Evolutionary conservation across 441 rosid genomes (phyloP).

Genomic region (Erysimum cheiri): DNA sequence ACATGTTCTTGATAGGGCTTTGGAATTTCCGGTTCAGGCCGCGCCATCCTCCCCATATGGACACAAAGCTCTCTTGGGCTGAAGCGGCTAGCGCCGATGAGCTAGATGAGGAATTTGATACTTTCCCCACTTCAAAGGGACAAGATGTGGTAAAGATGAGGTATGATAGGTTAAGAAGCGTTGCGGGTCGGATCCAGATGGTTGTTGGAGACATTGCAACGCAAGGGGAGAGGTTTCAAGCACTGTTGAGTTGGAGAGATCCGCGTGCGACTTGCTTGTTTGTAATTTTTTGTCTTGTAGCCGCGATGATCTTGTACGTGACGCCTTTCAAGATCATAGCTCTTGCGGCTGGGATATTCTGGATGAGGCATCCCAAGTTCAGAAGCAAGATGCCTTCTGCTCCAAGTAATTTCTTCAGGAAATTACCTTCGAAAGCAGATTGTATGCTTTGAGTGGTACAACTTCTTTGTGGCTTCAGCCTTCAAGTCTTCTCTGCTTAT

Average conservation of each 20-base stretch:
- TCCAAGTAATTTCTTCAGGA: conserved; percentile 70
- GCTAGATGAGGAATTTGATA: conserved; percentile 68
- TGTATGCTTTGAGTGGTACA: conserved; percentile 61
- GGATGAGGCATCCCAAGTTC: conserved; percentile 72
- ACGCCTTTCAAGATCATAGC: conserved; percentile 66
- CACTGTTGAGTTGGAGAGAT: conserved; percentile 69
- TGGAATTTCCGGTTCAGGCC: conserved; percentile 65
- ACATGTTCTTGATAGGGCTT: conserved; percentile 69
- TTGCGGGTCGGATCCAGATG: conserved; percentile 71
- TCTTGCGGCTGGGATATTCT: conserved; percentile 54
- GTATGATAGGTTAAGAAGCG: conserved; percentile 70
- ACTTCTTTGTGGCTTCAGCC: neutral
- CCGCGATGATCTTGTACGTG: conserved; percentile 58
- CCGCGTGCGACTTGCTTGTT: conserved; percentile 66
- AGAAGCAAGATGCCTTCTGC: conserved; percentile 67
- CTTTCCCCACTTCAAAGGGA: conserved; percentile 63
- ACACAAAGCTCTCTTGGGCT: conserved; percentile 69
- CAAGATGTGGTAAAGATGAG: conserved; percentile 70
- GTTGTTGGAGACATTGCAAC: conserved; percentile 76
- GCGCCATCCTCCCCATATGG: conserved; percentile 70
- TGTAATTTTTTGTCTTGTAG: conserved; percentile 57
- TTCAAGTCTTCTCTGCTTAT: neutral
- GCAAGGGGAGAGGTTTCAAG: conserved; percentile 67
- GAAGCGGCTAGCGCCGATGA: conserved; percentile 68
- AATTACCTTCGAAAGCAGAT: conserved; percentile 61